phyloP scores from a whole-genome alignment of 371 early-diverging fungal genomes.

The Funneliformis caledonium region DNA sequence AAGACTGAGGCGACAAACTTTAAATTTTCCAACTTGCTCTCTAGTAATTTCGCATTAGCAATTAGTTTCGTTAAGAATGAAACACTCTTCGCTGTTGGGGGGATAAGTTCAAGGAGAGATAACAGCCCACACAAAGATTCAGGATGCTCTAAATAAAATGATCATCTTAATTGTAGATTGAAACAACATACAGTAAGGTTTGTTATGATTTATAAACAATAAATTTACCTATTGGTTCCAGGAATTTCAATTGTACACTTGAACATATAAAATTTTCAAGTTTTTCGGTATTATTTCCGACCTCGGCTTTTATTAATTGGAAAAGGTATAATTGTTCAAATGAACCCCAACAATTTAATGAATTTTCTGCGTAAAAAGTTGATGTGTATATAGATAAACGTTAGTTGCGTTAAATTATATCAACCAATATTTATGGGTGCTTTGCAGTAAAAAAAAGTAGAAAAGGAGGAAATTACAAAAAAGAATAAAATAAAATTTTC shows the following conservation, averaged over 20 bases:
- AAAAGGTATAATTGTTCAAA: conserved; percentile 18
- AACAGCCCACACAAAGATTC: conserved; percentile 14
- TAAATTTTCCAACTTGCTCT: background rate
- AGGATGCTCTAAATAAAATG: background rate
- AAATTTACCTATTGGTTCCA: conserved; percentile 20
- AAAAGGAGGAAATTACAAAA: no score
- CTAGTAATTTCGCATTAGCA: conserved; percentile 3
- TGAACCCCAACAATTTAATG: background rate
- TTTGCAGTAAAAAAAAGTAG: no score
- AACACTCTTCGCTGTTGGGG: background rate
- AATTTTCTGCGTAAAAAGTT: background rate
- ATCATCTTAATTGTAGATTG: no score
- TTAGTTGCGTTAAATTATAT: no score
- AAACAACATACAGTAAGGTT: background rate
- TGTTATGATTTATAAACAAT: background rate
- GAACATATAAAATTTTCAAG: conserved; percentile 5
- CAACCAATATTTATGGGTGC: no score
- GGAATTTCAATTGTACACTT: background rate
- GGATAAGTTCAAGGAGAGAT: conserved; percentile 7
- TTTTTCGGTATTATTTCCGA: background rate
- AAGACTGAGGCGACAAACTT: background rate
- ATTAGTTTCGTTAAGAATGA: background rate
- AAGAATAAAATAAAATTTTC: no score
- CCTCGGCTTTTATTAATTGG: conserved; percentile 1
- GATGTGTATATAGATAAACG: no score